Evolutionary conservation across 2,329 filamentous ascomycete genomes (phyloP), one percentile per base, ranked within the genome.

Genomic region (Botryotinia globosa): DNA sequence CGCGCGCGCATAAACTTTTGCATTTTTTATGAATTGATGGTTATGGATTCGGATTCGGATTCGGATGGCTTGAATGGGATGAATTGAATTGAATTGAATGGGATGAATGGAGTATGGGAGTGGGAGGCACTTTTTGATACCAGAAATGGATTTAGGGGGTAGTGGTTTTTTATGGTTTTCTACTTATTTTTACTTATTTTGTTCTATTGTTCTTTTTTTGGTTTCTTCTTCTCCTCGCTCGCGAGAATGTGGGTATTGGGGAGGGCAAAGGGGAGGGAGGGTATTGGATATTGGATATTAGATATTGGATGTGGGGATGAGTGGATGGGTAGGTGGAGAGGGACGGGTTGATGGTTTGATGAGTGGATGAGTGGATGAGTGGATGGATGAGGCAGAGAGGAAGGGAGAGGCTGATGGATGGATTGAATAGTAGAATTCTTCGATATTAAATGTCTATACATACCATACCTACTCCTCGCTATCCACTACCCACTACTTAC

Each of bases 81-180:
- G 39, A 39, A 39, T 48, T 25, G 25, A 56, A 20, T 18, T 14
- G 42, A 42, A 37, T 42, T 14, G 39, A 42, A 42, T 34, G 63
- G 75, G 73, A 74, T 78, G 75, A 76, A 14, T 45, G 70, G 70
- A 72, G 70, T 72, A 56, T 37, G 5, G 63, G 51, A 25, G 45
- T 48, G 44, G 63, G 22, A n/a, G 48, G 48, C 48, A 54, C 54
- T 48, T 72, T 8, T 42, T 67, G 70, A 72, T 72, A 72, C 70
- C 70, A 72, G 48, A 61, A 59, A 56, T 59, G 32, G 65, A 51
- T 56, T 54, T 65, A 42, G 44, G 59, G 42, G 37, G 59, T 22
- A 10, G 32, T 34, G 34, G 5, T 34, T 34, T 34, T 34, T 34
- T 34, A 34, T 34, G 0, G 34, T 34, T 34, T 34, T 34, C 4